Percentiles rank a stretch among this genome's conserved stretches.
Evolutionary conservation across 2,329 filamentous ascomycete genomes (phyloP).

Genomic region (Ceratocystis huliohia): DNA sequence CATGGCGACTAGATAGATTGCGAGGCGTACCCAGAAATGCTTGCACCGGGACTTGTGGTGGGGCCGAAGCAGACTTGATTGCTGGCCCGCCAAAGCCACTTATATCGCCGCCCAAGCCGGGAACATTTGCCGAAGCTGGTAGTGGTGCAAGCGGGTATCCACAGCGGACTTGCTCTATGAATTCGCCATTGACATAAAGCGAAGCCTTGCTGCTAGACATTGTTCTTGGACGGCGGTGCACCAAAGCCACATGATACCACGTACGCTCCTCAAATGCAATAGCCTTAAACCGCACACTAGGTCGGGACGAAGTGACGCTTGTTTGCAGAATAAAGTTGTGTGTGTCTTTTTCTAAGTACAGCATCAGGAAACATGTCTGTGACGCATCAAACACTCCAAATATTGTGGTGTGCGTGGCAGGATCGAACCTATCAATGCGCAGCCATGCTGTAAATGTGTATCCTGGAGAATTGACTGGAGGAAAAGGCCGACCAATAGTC

Average conservation of each 20-base stretch:
- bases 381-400: conserved; percentile 89
- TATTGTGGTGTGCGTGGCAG: conserved; percentile 75
- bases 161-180: conserved; percentile 81
- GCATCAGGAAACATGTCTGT: conserved; percentile 85
- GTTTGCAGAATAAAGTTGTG: conserved; percentile 93
- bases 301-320: conserved; percentile 70
- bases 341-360: conserved; percentile 88
- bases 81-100: conserved; percentile 7
- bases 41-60: conserved; percentile 37
- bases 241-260: conserved; percentile 91
- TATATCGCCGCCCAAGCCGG: conserved; percentile 37
- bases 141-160: conserved; percentile 72
- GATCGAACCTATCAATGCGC: conserved; percentile 74
- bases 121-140: conserved; percentile 44
- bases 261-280: conserved; percentile 58
- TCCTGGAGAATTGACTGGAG: conserved; percentile 63
- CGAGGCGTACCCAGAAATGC: conserved; percentile 88
- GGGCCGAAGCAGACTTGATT: neutral
- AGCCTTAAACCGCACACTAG: conserved; percentile 87
- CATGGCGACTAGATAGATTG: conserved; percentile 66
- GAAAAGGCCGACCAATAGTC: conserved; percentile 73
- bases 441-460: conserved; percentile 90
- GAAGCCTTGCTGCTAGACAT: conserved; percentile 68
- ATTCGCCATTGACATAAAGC: conserved; percentile 85
- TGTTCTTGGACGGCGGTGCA: conserved; percentile 67